Evolutionary conservation across 805 yeast genomes (phyloP), one percentile per base, ranked within the genome.

Genomic region (Pichia phayaonensis): DNA sequence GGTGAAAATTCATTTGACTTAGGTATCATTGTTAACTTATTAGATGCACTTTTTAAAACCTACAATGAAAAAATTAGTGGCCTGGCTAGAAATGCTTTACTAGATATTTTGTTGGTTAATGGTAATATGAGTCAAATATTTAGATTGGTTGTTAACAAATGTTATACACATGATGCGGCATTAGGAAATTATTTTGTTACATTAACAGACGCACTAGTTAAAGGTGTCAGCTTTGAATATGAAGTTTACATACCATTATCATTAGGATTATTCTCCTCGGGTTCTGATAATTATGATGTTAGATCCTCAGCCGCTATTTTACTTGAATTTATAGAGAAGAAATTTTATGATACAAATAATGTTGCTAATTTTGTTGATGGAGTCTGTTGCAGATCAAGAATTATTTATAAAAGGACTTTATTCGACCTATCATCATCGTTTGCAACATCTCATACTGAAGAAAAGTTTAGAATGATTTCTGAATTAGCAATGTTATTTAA

Each of bases 401-500:
- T 89, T 8, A 89, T 94, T 5, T 90, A 85, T 70, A 90, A 90
- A 61, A 81, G 92, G 41, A 95, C 95, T 0, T 76, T 92, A 49
- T 84, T 85, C 57, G 88, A 86, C 49, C 70, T 90, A 22, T 84
- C 97, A 0, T 76, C 83, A 8, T 81, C 83, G 53, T 79, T 88
- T 63, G 90, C 96, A 0, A 62, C 71, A 38, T 56, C 69, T 51
- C 76, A 80, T 62, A 71, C 88, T n/a, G 79, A 81, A 51, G 80
- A 77, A 58, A 77, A 81, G 51, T 74, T 74, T 61, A 70, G 72
- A 52, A 71, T 87, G 64, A 77, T 92, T 59, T 83, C 95, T 55
- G 81, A 86, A 65, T 66, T 86, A 66, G 79, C 94, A 4, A 72
- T 79, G 75, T 75, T 80, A 58, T 82, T 86, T 67, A 80, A 82